These are phyloP conservation scores for Cercospora nicotianae DNA, from an alignment of 2,329 filamentous ascomycete genomes.

Conservation along the genomic window DNA sequence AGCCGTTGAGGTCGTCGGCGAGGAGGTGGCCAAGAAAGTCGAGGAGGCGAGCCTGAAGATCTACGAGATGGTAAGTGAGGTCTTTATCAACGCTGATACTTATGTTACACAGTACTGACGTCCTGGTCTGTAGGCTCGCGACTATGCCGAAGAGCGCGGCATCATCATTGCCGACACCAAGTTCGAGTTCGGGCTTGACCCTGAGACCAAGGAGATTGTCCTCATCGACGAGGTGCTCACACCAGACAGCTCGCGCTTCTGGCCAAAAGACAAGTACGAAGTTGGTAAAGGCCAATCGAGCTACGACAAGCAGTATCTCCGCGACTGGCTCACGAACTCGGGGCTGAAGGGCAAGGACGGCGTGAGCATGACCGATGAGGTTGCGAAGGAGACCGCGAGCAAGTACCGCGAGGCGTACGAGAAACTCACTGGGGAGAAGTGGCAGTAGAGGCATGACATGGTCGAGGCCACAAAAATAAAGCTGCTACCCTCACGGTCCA, in stretches of 20 bases:
- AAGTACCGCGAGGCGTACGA: constrained; percentile 78
- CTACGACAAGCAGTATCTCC: constrained; percentile 75
- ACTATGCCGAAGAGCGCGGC: constrained; percentile 64
- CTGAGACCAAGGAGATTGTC: constrained; percentile 65
- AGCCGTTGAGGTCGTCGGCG: constrained; percentile 63
- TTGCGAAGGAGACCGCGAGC: constrained; percentile 65
- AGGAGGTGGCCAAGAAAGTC: constrained; percentile 63
- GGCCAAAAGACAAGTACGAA: constrained; percentile 72
- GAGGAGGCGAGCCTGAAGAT: constrained; percentile 64
- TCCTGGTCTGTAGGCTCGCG: constrained; percentile 50
- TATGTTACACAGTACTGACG: neutral
- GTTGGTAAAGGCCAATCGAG: constrained; percentile 74
- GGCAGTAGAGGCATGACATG: constrained; percentile 4
- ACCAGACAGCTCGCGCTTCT: constrained; percentile 75
- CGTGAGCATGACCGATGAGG: constrained; percentile 70
- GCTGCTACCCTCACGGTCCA: no score
- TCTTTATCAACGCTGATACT: neutral
- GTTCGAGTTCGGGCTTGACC: constrained; percentile 69
- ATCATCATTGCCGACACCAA: constrained; percentile 79
- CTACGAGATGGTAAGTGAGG: constrained; percentile 55
- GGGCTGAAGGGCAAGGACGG: constrained; percentile 74
- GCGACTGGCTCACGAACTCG: constrained; percentile 75
- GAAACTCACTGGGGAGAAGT: constrained; percentile 48
- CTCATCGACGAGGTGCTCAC: constrained; percentile 84
- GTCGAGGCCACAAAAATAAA: neutral